Evolutionary conservation across 805 yeast species (phyloP), one percentile per base, ranked within the genome.

Genomic region (Yarrowia keelungensis): DNA sequence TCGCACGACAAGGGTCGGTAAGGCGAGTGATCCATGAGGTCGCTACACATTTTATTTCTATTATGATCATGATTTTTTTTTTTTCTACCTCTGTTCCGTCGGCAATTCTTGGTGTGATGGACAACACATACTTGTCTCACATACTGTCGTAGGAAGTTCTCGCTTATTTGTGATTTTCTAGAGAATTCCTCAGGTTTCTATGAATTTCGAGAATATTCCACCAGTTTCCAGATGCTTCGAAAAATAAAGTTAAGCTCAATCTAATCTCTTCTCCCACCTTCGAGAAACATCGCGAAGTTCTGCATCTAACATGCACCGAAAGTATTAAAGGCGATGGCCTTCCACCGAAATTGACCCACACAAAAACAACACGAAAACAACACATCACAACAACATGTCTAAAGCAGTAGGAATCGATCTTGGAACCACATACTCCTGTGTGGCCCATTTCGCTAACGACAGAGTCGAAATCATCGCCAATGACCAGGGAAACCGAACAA

Each of bases 361-460:
- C 19, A 49, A 32, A 49, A 49, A 47, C 35, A 47, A 49, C 8
- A 49, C 53, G 9, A 49, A 26, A 32, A 32, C 38, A 49, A 49
- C 53, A 49, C 53, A 49, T 32, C 9, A 49, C 10, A 49, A 49
- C 53, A 49, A 32, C 53, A 49, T 49, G 53, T 49, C 53, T 49
- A 49, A 49, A 49, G 53, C 53, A 49, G 53, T 49, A 49, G 53
- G 53, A 49, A 49, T 49, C 38, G 53, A 49, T 49, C 53, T 49
- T 26, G 53, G 53, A 49, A 49, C 53, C 38, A 49, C 53, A 49
- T 49, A 49, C 53, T 49, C 53, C 53, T 49, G 53, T 49, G 53
- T 49, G 53, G 53, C 53, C 38, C 53, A 49, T n/a, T 49, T 49
- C 19, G 53, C 53, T 19, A 49, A 49, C 14, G 53, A 49, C 53